These are phyloP conservation scores for Colletotrichum australisinense DNA, from an alignment of 2,329 filamentous ascomycete species.

Conservation along the genomic window DNA sequence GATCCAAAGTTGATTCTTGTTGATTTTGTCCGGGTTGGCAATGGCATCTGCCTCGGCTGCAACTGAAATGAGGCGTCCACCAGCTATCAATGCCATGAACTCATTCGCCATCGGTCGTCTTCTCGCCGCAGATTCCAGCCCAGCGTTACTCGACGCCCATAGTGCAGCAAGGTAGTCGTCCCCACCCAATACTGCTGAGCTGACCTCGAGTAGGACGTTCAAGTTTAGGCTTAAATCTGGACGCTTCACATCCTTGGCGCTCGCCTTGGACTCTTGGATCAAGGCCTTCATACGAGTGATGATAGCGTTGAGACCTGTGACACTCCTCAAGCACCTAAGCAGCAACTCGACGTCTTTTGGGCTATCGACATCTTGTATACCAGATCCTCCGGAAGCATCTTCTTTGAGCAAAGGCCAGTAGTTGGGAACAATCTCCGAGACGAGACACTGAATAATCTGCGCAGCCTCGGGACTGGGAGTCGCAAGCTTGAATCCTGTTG, in stretches of 20 bases:
- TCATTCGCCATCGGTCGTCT: constrained; percentile 53
- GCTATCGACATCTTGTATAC: constrained; percentile 24
- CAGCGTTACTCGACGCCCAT: constrained; percentile 48
- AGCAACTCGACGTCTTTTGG: constrained; percentile 62
- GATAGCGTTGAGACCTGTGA: constrained; percentile 83
- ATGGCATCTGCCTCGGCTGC: constrained; percentile 67
- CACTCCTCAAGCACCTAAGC: constrained; percentile 74
- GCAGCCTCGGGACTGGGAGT: constrained; percentile 75
- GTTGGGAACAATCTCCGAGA: constrained; percentile 80
- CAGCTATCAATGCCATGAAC: constrained; percentile 58
- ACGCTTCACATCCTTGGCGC: constrained; percentile 49
- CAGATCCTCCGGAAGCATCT: constrained; percentile 43
- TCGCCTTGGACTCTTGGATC: constrained; percentile 61
- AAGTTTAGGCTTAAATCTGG: constrained; percentile 58
- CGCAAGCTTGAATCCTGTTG: constrained; percentile 64
- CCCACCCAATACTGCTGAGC: constrained; percentile 54
- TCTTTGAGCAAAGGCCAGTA: constrained; percentile 79
- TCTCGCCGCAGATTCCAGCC: constrained; percentile 36
- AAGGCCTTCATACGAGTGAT: constrained; percentile 75
- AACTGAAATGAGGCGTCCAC: constrained; percentile 61
- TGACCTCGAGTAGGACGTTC: constrained; percentile 55
- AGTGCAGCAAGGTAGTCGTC: constrained; percentile 49
- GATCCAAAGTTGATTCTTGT: constrained; percentile 64
- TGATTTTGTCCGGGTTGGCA: constrained; percentile 49
- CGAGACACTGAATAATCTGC: constrained; percentile 80